Evolutionary conservation across 2,329 filamentous ascomycete species (phyloP).

Genomic region (Cryphonectria carpinicola): DNA sequence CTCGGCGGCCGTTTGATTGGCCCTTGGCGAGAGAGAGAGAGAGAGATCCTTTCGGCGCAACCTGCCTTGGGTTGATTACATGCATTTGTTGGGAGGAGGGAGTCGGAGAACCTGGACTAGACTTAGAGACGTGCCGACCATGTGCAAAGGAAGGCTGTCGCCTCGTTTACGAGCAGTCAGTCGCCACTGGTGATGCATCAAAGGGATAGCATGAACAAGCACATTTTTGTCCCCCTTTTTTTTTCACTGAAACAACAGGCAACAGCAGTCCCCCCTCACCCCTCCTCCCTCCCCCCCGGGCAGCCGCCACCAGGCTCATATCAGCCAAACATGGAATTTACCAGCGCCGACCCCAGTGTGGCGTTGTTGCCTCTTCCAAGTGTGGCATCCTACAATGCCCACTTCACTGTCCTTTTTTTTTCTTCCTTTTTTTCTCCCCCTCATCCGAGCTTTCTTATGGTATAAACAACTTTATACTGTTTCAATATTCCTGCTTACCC

Average conservation of each 20-base stretch:
- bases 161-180: background rate
- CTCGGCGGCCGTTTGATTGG: constrained; percentile 15
- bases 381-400: background rate
- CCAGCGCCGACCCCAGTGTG: background rate
- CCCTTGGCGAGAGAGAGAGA: too few species aligned
- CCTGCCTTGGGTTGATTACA: background rate
- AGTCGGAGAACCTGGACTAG: background rate
- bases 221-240: background rate
- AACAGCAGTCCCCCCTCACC: background rate
- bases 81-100: background rate
- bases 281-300: too few species aligned
- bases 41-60: background rate
- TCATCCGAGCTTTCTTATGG: background rate
- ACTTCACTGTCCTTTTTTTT: background rate
- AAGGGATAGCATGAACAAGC: background rate
- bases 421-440: background rate
- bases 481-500: background rate
- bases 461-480: background rate
- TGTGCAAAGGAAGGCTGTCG: background rate
- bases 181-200: background rate
- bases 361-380: background rate
- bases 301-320: background rate
- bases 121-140: background rate
- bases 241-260: background rate
- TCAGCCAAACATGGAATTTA: background rate